Evolutionary conservation across 139 green algal genomes (phyloP), one percentile per base, ranked within the genome.

Genomic region (Bryopsis sp.): DNA sequence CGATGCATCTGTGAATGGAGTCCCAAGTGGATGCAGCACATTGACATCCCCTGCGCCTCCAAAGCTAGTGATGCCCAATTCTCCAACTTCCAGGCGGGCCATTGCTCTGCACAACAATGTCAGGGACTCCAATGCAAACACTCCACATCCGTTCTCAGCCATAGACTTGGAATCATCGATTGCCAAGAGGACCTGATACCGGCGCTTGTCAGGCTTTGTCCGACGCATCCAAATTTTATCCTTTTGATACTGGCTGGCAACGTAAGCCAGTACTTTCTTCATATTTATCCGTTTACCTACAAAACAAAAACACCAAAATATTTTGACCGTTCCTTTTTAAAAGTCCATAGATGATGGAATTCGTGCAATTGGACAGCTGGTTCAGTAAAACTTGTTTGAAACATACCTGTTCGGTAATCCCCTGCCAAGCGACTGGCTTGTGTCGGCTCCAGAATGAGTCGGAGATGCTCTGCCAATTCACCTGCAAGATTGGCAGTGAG

Each of bases 211-310:
- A 6, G 94, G 93, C 32, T 85, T 81, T 31, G 85, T 96, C 65
- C 94, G 81, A 0, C 94, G 79, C 80, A 99, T 81, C 94, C 94
- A 99, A 76, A 99, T 99, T 84, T 97, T 97, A 83, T 99, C 94
- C 67, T 92, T 90, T n/a, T 90, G 78, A 75, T 95, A 99, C 67
- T 97, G 85, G 31, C 58, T 85, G 8, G 94, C 94, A 59, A 99
- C 96, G 85, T 97, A 99, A 28, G 85, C 81, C n/a, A 99, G 97
- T 29, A 99, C 85, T 68, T 93, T 92, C 71, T 92, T 93, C 94
- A 99, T 99, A 84, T 91, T 96, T 75, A 99, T 90, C 65, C 94
- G 86, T 85, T 99, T 99, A 57, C 94, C 82, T 64, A n/a, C 34
- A 22, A 24, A 64, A 65, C 34, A 70, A 39, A 46, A 39, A 65